Evolutionary conservation across 2,329 filamentous ascomycete species (phyloP).

Genomic region (Aspergillus costaricaensis): DNA sequence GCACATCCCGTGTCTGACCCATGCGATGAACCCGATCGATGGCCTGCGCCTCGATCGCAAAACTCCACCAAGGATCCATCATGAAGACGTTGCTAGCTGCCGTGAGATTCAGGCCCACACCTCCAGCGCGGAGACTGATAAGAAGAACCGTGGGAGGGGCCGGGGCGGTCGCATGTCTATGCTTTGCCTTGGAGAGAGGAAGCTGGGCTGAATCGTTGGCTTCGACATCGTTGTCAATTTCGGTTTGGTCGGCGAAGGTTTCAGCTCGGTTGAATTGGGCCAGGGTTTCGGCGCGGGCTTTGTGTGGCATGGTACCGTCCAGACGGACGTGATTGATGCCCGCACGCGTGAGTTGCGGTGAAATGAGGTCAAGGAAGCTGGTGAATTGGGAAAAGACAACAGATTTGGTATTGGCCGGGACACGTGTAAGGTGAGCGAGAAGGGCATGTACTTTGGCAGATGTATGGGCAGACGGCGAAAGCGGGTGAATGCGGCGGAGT

Average conservation of each 20-base stretch:
- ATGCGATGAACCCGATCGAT: slow-evolving; percentile 97
- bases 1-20: slow-evolving; percentile 85
- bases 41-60: slow-evolving; percentile 92
- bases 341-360: slow-evolving; percentile 71
- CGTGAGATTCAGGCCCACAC: slow-evolving; percentile 90
- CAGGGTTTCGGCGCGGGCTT: slow-evolving; percentile 76
- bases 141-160: slow-evolving; percentile 62
- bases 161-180: slow-evolving; percentile 12
- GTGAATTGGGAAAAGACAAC: slow-evolving; percentile 98
- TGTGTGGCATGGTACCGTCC: slow-evolving; percentile 87
- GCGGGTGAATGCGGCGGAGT: slow-evolving; percentile 61
- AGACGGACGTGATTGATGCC: slow-evolving; percentile 82
- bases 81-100: slow-evolving; percentile 88
- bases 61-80: slow-evolving; percentile 99
- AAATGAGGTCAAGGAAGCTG: slow-evolving; percentile 88
- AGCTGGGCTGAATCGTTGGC: slow-evolving; percentile 20
- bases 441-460: slow-evolving; percentile 87
- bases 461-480: slow-evolving; percentile 59
- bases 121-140: slow-evolving; percentile 83
- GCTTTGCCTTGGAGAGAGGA: neutral
- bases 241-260: slow-evolving; percentile 35
- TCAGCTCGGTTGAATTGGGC: slow-evolving; percentile 64
- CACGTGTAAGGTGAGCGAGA: slow-evolving; percentile 69
- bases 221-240: slow-evolving; percentile 37
- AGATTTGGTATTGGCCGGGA: slow-evolving; percentile 76